Evolutionary conservation across 805 yeast genomes (phyloP).

Genomic region (Kluyveromyces dobzhanskii): DNA sequence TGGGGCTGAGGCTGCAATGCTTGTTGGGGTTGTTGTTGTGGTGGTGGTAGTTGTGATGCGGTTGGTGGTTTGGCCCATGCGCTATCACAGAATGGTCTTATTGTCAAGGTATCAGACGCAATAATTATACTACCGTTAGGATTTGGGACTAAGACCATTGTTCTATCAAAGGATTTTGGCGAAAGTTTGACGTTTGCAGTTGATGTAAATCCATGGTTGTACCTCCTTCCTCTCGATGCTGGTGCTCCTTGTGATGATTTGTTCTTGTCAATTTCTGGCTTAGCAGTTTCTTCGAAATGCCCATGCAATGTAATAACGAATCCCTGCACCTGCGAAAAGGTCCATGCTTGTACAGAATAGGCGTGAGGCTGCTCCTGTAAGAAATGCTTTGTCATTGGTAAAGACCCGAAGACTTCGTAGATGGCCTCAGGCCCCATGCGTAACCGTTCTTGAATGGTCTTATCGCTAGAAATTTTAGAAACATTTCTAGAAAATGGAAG

Average conservation of each 20-base stretch:
- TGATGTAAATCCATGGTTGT: slow-evolving; percentile 25
- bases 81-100: slow-evolving; percentile 53
- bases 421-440: slow-evolving; percentile 65
- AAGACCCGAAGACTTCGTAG: slow-evolving; percentile 44
- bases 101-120: slow-evolving; percentile 72
- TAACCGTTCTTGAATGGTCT: slow-evolving; percentile 49
- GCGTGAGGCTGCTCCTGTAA: slow-evolving; percentile 51
- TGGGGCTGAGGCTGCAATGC: slow-evolving; percentile 2
- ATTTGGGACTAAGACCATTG: slow-evolving; percentile 66
- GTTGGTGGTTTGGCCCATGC: slow-evolving; percentile 41
- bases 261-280: slow-evolving; percentile 37
- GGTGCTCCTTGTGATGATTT: slow-evolving; percentile 14
- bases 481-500: slow-evolving; percentile 71
- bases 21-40: slow-evolving; percentile 1
- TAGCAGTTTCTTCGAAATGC: slow-evolving; percentile 59
- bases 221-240: slow-evolving; percentile 21
- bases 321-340: slow-evolving; percentile 65
- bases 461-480: slow-evolving; percentile 46
- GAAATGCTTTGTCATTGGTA: slow-evolving; percentile 77
- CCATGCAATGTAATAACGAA: slow-evolving; percentile 80
- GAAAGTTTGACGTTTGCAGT: slow-evolving; percentile 33
- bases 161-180: slow-evolving; percentile 77
- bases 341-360: slow-evolving; percentile 72
- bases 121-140: slow-evolving; percentile 65
- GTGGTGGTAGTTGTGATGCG: slow-evolving; percentile 3